Conservation (phyloP, 768 basidiomycete species). For the Sistotremastrum niveocremeum region DNA sequence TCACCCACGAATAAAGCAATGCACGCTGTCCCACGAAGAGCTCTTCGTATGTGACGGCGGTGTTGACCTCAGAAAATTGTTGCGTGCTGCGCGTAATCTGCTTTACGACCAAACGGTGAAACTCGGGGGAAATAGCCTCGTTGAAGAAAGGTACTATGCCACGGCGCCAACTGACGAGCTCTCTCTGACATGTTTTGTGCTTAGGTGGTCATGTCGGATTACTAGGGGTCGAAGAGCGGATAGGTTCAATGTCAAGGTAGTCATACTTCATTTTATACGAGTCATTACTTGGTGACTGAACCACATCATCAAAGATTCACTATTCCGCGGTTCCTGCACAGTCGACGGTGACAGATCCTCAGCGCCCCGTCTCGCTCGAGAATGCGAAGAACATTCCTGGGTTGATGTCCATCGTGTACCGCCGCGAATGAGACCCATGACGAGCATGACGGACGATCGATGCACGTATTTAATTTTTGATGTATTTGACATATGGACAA, state of each 20-base stretch:
- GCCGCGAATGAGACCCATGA: constrained; percentile 4
- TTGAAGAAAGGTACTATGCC: constrained; percentile 21
- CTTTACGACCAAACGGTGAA: constrained; percentile 19
- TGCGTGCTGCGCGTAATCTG: constrained; percentile 20
- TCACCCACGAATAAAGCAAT: no score
- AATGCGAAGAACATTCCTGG: constrained; percentile 22
- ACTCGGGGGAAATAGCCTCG: constrained; percentile 24
- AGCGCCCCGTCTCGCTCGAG: constrained; percentile 21
- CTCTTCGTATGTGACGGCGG: constrained; percentile 22
- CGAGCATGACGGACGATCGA: not conserved
- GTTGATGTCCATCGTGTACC: constrained; percentile 24
- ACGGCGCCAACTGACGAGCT: constrained; percentile 10
- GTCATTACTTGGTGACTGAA: constrained; percentile 9
- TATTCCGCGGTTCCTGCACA: constrained; percentile 24
- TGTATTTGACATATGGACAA: not conserved
- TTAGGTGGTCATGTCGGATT: constrained; percentile 25
- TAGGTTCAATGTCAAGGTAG: constrained; percentile 20
- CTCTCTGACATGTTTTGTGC: constrained; percentile 7
- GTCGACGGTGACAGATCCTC: constrained; percentile 22
- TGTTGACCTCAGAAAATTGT: constrained; percentile 21
- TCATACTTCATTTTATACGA: not conserved
- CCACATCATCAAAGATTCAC: constrained; percentile 15
- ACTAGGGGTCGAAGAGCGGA: constrained; percentile 16
- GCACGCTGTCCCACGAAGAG: constrained; percentile 16
- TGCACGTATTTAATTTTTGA: not conserved